Base-by-base conservation (phyloP, 768 basidiomycete genomes). In the Mycena leptocephala region DNA sequence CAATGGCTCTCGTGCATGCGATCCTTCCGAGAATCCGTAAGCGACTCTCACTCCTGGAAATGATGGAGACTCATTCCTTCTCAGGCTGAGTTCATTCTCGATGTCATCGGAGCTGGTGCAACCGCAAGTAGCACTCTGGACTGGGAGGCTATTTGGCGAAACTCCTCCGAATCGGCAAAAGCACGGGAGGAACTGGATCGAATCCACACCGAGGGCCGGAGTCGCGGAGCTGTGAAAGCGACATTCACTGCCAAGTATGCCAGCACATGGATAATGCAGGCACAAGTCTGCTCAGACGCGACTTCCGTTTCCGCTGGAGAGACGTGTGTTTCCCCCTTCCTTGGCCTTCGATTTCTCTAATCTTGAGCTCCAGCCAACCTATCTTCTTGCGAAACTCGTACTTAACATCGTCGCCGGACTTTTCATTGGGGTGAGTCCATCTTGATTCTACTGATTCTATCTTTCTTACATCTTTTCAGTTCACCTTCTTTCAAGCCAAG, bases 71-170 rank as follows among this genome's bases (percentile, higher is more conserved):
- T n/a, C n/a, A n/a, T n/a, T n/a, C n/a, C n/a, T n/a, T n/a, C n/a
- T 66, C 56, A 92, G 91, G 92, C 92, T 35, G 92, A 92, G 75
- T 92, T 88, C 75, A 92, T 92, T 87, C 88, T 95, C 22, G 92
- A 93, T 32, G 93, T 92, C 58, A 95, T 95, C 70, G 95, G 94
- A n/a, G 94, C 95, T 33, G 94, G 94, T 5, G 91, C 92, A 1
- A 92, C 93, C 1, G 90, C 92, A 1, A 86, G 88, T 18, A 91
- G 88, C 68, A 77, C 78, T 20, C 83, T 82, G 26, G 88, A 95
- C 72, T 96, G 95, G 80, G 87, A 89, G 62, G 84, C 89, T 9
- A 82, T 89, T 24, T 96, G 94, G 94, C 79, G 81, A n/a, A 80
- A 88, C 5, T 90, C 92, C 0, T 83, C 86, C 0, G 91, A 94